A percentile compares a stretch with the other conserved stretches of the same genome.
Conservation (phyloP, 2,329 filamentous ascomycete genomes). For the Diplodia mutila region DNA sequence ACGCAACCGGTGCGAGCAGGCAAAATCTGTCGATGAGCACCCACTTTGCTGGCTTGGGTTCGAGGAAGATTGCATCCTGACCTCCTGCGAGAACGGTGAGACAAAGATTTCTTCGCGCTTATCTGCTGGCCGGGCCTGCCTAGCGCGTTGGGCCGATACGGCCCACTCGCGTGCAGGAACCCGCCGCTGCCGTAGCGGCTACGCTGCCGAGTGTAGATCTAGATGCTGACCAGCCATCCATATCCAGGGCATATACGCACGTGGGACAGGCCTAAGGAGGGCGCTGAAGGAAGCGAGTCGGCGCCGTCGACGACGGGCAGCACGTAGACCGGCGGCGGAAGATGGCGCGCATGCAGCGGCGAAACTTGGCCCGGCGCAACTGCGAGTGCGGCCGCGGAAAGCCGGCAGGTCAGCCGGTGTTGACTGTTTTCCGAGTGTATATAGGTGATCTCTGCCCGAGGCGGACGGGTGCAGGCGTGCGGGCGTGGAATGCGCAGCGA, state of each 20-base stretch:
- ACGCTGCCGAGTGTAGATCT: constrained; percentile 31
- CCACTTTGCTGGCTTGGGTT: constrained; percentile 92
- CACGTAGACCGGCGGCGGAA: constrained; percentile 21
- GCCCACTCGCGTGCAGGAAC: constrained; percentile 27
- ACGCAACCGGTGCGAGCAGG: constrained; percentile 51
- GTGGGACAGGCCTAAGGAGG: constrained; percentile 68
- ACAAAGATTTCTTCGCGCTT: constrained; percentile 31
- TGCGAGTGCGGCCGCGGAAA: neutral
- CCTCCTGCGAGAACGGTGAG: constrained; percentile 86
- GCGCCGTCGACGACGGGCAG: constrained; percentile 36
- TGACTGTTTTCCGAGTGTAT: neutral
- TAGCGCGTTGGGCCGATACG: constrained; percentile 25
- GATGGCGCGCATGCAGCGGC: neutral
- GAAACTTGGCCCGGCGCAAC: neutral
- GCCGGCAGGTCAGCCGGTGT: constrained; percentile 1
- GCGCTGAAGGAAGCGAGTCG: constrained; percentile 41
- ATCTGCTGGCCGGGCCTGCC: constrained; percentile 17
- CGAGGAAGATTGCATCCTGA: constrained; percentile 89
- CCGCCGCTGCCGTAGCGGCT: constrained; percentile 10
- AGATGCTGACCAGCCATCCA: constrained; percentile 21
- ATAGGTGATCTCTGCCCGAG: neutral
- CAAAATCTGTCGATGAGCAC: constrained; percentile 82
- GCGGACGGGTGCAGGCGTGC: constrained; percentile 22
- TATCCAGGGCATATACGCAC: constrained; percentile 71
- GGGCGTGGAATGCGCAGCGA: neutral